A percentile compares a stretch with the other conserved stretches of the same genome.
Evolutionary conservation across 169 alveolate species (phyloP).

Genomic region (Sarcocystis neurona): DNA sequence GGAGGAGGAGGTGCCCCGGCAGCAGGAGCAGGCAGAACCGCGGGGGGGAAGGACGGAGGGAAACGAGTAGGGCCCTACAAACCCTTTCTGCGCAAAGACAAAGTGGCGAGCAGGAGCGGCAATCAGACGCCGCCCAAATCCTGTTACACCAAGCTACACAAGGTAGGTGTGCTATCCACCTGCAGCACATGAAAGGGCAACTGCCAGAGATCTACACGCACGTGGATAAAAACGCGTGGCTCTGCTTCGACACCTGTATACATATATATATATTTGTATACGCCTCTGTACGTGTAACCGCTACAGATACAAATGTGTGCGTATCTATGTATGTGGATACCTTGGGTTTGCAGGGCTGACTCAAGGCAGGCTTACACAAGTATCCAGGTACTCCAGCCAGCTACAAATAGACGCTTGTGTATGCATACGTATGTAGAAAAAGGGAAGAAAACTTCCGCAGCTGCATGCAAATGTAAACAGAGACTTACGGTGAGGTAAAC

Average conservation of each 20-base stretch:
- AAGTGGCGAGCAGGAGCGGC: neutral
- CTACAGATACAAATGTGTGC: too few relatives aligned
- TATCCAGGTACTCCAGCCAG: too few relatives aligned
- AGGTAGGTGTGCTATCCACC: slow-evolving; percentile 25
- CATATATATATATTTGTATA: neutral
- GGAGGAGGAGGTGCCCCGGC: slow-evolving; percentile 17
- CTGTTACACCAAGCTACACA: slow-evolving; percentile 60
- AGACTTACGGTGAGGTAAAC: too few relatives aligned
- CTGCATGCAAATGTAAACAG: too few relatives aligned
- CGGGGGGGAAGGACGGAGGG: slow-evolving; percentile 3
- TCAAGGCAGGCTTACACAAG: too few relatives aligned
- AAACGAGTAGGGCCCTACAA: slow-evolving; percentile 37
- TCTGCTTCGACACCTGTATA: neutral
- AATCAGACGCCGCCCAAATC: slow-evolving; percentile 3
- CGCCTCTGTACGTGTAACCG: too few relatives aligned
- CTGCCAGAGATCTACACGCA: too few relatives aligned
- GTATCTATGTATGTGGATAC: too few relatives aligned
- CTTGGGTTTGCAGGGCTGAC: too few relatives aligned
- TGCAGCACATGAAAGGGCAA: neutral
- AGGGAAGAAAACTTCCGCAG: too few relatives aligned
- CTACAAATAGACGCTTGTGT: too few relatives aligned
- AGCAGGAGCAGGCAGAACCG: slow-evolving; percentile 12
- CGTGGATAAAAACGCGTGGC: too few relatives aligned
- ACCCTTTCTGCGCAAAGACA: slow-evolving; percentile 58
- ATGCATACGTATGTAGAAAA: neutral